A percentile compares a stretch with the other conserved stretches of the same genome.
Conservation (phyloP, 768 basidiomycete genomes). For the Serendipita sp. region DNA sequence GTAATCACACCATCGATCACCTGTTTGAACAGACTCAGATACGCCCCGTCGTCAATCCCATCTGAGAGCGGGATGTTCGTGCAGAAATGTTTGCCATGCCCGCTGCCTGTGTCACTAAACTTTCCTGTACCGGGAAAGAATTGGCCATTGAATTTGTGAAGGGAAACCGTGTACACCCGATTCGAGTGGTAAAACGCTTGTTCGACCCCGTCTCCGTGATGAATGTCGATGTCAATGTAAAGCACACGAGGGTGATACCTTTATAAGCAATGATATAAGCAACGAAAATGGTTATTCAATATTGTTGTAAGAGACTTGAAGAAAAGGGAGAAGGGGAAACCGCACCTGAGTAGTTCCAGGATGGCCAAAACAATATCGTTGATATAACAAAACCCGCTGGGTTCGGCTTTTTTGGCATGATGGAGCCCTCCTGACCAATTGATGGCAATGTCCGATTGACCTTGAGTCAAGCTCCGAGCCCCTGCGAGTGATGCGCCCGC, state of each 20-base stretch:
- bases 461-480: conserved; percentile 42
- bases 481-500: conserved; percentile 83
- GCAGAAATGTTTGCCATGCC: conserved; percentile 87
- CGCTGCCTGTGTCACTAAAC: conserved; percentile 78
- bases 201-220: conserved; percentile 98
- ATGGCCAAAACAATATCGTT: conserved; percentile 44
- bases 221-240: conserved; percentile 97
- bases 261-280: conserved; percentile 80
- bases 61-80: conserved; percentile 91
- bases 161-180: conserved; percentile 94
- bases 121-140: conserved; percentile 99
- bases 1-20: conserved; percentile 90
- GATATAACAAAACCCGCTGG: conserved; percentile 97
- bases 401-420: conserved; percentile 98
- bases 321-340: neutral
- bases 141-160: conserved; percentile 91
- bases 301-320: neutral
- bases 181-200: conserved; percentile 99
- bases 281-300: conserved; percentile 77
- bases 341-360: too few relatives aligned
- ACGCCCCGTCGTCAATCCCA: conserved; percentile 80
- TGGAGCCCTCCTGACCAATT: conserved; percentile 99
- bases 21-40: conserved; percentile 80
- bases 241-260: conserved; percentile 90
- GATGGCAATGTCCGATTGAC: conserved; percentile 97